Conservation (phyloP, 129 eudicot genomes). For the sunflower (Helianthus annuus) region DNA sequence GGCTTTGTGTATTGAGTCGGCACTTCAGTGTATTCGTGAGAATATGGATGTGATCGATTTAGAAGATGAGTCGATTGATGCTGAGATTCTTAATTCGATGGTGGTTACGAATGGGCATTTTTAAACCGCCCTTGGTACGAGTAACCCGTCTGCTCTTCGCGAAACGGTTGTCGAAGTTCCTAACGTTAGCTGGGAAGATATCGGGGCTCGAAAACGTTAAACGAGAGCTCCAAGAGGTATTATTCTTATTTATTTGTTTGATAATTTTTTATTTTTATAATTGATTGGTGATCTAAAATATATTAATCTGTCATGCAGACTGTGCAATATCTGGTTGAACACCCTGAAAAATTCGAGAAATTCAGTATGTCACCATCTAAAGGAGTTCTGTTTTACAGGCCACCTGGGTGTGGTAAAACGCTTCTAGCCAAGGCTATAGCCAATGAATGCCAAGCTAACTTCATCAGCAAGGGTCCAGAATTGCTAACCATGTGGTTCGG, state of each 20-base stretch:
- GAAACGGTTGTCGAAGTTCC: constrained; percentile 98
- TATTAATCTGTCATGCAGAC: constrained; percentile 45
- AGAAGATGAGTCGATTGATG: constrained; percentile 92
- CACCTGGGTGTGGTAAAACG: constrained; percentile 98
- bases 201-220: constrained; percentile 96
- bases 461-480: constrained; percentile 93
- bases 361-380: constrained; percentile 97
- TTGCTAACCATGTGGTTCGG: constrained; percentile 99
- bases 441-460: constrained; percentile 94
- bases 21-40: constrained; percentile 94
- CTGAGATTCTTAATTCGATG: constrained; percentile 91
- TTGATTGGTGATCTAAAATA: neutral
- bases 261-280: neutral
- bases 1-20: constrained; percentile 94
- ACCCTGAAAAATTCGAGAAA: constrained; percentile 95
- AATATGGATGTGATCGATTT: constrained; percentile 98
- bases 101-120: constrained; percentile 90
- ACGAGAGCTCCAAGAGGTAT: constrained; percentile 95
- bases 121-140: constrained; percentile 84
- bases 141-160: constrained; percentile 98
- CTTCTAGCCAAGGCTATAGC: constrained; percentile 96
- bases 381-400: constrained; percentile 96
- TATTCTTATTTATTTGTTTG: neutral
- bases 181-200: constrained; percentile 86
- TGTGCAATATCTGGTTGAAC: constrained; percentile 97